A percentile compares a stretch with the other conserved stretches of the same genome.
These are phyloP conservation scores for Chytridium lagenaria DNA, from an alignment of 371 early-diverging fungal genomes.

Conservation along the genomic window DNA sequence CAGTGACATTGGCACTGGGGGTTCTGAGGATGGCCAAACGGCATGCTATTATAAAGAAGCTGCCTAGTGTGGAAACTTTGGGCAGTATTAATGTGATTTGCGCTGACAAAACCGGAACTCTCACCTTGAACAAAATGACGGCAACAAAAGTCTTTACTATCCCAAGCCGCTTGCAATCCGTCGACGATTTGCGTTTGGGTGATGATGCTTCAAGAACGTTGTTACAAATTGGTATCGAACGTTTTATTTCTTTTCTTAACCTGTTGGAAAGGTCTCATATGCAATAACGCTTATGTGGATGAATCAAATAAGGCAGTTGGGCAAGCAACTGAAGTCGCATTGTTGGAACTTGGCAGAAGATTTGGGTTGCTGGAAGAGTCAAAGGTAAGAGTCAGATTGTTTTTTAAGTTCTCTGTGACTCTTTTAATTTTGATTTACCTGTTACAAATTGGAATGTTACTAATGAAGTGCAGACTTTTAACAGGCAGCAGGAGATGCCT, in stretches of 20 bases:
- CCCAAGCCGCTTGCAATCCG: conserved; percentile 48
- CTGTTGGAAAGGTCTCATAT: conserved; percentile 54
- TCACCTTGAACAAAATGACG: conserved; percentile 88
- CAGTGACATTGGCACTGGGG: conserved; percentile 88
- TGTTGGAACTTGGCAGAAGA: conserved; percentile 68
- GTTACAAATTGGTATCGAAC: conserved; percentile 25
- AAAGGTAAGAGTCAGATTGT: too few species aligned
- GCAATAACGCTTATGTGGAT: conserved; percentile 79
- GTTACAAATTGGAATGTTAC: too few species aligned
- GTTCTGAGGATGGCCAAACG: conserved; percentile 89
- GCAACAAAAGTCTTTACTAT: conserved; percentile 75
- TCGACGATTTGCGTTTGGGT: not conserved
- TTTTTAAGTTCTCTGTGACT: too few species aligned
- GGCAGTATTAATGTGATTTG: conserved; percentile 90
- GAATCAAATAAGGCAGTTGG: conserved; percentile 73
- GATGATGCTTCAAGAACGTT: conserved; percentile 9
- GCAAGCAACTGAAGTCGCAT: conserved; percentile 86
- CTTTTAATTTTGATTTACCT: too few species aligned
- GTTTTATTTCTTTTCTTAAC: conserved; percentile 37
- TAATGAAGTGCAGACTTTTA: conserved; percentile 24
- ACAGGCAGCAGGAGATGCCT: conserved; percentile 76
- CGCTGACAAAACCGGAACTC: conserved; percentile 91
- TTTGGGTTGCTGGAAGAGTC: conserved; percentile 67
- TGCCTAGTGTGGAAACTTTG: conserved; percentile 91
- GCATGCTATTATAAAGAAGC: conserved; percentile 86